phyloP scores from a whole-genome alignment of 306 rosid species.

The Begonia masoniana region DNA sequence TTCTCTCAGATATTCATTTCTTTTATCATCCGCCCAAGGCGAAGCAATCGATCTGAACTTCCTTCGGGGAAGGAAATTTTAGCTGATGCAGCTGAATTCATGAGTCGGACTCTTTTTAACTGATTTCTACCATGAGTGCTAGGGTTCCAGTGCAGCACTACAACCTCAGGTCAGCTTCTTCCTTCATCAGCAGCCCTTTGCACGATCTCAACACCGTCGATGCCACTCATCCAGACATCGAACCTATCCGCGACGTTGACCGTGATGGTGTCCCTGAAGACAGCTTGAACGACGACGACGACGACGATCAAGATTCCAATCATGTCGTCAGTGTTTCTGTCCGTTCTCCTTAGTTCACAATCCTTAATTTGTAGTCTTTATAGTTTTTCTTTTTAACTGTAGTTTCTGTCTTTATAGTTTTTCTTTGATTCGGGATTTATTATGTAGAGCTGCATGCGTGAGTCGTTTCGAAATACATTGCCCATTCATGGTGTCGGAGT shows the following conservation, averaged over 20 bases:
- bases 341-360: neutral
- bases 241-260: slow-evolving; percentile 35
- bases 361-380: too few relatives aligned
- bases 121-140: slow-evolving; percentile 32
- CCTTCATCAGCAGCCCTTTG: slow-evolving; percentile 72
- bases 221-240: slow-evolving; percentile 37
- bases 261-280: slow-evolving; percentile 37
- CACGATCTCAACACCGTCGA: slow-evolving; percentile 80
- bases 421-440: neutral
- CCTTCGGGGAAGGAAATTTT: neutral
- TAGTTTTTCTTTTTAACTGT: neutral
- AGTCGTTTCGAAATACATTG: slow-evolving; percentile 44
- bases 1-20: slow-evolving; percentile 5
- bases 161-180: slow-evolving; percentile 61
- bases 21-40: neutral
- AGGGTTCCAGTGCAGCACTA: slow-evolving; percentile 92
- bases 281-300: slow-evolving; percentile 39
- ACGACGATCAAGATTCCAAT: slow-evolving; percentile 32
- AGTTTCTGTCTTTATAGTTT: neutral
- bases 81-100: neutral
- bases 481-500: slow-evolving; percentile 62
- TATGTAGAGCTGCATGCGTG: slow-evolving; percentile 60
- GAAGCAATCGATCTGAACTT: neutral
- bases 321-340: slow-evolving; percentile 35
- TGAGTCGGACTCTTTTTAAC: neutral